Evolutionary conservation across 208 protist species (phyloP).

Genomic region (Leptomonas pyrrhocoris): DNA sequence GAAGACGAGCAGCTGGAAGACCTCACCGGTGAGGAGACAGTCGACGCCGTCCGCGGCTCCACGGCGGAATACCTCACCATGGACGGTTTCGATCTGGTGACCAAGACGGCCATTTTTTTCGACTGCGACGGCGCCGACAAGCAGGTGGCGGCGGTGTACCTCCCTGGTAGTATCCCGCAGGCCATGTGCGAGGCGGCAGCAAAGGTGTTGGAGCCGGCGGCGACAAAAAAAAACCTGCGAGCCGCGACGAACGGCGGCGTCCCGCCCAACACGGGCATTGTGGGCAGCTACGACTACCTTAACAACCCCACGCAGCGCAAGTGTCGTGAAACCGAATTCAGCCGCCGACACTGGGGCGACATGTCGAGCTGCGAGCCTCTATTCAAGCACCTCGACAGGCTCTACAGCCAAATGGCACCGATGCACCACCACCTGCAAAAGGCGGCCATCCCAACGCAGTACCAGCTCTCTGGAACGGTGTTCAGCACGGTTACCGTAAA

Average conservation of each 20-base stretch:
- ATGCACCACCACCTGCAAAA: slow-evolving; percentile 79
- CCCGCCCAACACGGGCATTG: slow-evolving; percentile 88
- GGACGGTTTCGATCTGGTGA: slow-evolving; percentile 71
- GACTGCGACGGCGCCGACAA: slow-evolving; percentile 49
- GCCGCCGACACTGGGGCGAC: slow-evolving; percentile 64
- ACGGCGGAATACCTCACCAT: slow-evolving; percentile 59
- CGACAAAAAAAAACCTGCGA: slow-evolving; percentile 79
- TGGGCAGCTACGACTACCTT: slow-evolving; percentile 92
- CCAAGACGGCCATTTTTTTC: slow-evolving; percentile 52
- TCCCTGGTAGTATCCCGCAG: slow-evolving; percentile 51
- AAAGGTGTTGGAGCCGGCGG: slow-evolving; percentile 57
- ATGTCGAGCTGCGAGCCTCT: slow-evolving; percentile 51
- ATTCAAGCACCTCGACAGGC: slow-evolving; percentile 53
- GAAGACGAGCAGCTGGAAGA: slow-evolving; percentile 31
- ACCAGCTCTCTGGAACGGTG: slow-evolving; percentile 79
- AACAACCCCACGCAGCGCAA: slow-evolving; percentile 80
- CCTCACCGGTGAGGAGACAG: slow-evolving; percentile 67
- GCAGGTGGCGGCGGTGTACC: slow-evolving; percentile 72
- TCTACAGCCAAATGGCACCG: slow-evolving; percentile 75
- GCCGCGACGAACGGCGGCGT: slow-evolving; percentile 76
- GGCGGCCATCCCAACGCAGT: slow-evolving; percentile 71
- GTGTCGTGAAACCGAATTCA: slow-evolving; percentile 89
- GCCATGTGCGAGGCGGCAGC: slow-evolving; percentile 59
- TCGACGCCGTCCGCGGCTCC: slow-evolving; percentile 47
- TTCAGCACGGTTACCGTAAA: slow-evolving; percentile 94